Percentiles rank a stretch among this genome's conserved stretches.
Evolutionary conservation across 2,329 filamentous ascomycete genomes (phyloP).

Genomic region (Diaporthe aspalathi): DNA sequence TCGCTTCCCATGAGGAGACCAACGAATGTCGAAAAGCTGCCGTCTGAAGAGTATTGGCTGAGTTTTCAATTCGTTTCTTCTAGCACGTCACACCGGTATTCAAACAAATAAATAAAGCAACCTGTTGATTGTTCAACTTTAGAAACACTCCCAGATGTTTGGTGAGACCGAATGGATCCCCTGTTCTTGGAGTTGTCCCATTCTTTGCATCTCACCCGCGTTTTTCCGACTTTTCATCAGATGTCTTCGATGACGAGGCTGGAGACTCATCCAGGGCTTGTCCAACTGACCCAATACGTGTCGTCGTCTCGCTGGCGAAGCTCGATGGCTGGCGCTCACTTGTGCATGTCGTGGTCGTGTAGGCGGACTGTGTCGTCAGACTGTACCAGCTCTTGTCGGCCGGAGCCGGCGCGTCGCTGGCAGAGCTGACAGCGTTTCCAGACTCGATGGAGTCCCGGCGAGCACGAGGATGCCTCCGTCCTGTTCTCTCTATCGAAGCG

Average conservation of each 20-base stretch:
- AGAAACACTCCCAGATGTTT: no score
- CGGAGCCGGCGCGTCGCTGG: background rate
- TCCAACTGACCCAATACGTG: background rate
- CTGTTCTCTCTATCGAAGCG: background rate
- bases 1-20: no score
- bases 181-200: no score
- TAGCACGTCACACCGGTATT: no score
- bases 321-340: slow-evolving; percentile 5
- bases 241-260: background rate
- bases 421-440: background rate
- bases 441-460: background rate
- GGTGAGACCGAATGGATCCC: background rate
- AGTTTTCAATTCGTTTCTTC: no score
- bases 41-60: no score
- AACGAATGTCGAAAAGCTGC: no score
- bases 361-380: background rate
- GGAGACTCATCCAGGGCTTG: background rate
- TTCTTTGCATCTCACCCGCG: background rate
- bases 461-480: background rate
- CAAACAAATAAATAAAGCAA: no score
- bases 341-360: slow-evolving; percentile 2
- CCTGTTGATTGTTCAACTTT: no score
- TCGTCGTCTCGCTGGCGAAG: background rate
- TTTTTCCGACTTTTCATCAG: background rate
- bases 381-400: slow-evolving; percentile 7